Evolutionary conservation across 768 basidiomycete species (phyloP), one percentile per base, ranked within the genome.

Genomic region (Cystofilobasidium bisporidii): DNA sequence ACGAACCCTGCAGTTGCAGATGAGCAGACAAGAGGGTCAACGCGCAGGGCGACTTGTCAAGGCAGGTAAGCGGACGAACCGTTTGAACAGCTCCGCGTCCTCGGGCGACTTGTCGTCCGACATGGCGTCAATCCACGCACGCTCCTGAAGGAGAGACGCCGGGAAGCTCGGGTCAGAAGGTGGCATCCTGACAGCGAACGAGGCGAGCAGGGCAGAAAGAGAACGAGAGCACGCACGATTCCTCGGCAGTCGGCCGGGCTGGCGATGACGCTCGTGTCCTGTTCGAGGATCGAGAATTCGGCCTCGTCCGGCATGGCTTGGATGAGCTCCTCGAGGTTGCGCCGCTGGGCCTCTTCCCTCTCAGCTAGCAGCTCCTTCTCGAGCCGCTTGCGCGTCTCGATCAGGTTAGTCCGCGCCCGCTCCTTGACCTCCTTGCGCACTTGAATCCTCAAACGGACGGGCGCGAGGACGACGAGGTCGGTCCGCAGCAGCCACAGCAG

Each of bases 371-470:
- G 80, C 28, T 81, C 82, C 32, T 77, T 74, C 61, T 75, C 76
- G 30, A 36, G 78, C 78, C 15, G 78, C 78, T 60, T 79, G 78
- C 38, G 79, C 80, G 26, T 81, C 81, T 50, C 43, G 20, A 69
- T 69, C 41, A 33, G 67, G 17, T 36, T 61, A 38, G 30, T 36
- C 45, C 50, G 32, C 43, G 71, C 72, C 38, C 80, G 80, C 48
- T 81, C 75, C 77, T 96, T 98, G 66, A 97, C 78, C 57, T 85
- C 83, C 6, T 81, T 80, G 0, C 89, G 85, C 0, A 88, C 91
- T 41, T 91, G 83, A 48, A 98, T 81, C 36, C 92, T 85, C 63
- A 94, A 85, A 43, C 87, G 85, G 18, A 92, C 84, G 74, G 93
- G 92, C 32, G 91, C 81, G 22, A 89, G 87, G 62, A 89, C 82